Evolutionary conservation across 2,329 filamentous ascomycete species (phyloP), one percentile per base, ranked within the genome.

Genomic region (Penicillium hordei): DNA sequence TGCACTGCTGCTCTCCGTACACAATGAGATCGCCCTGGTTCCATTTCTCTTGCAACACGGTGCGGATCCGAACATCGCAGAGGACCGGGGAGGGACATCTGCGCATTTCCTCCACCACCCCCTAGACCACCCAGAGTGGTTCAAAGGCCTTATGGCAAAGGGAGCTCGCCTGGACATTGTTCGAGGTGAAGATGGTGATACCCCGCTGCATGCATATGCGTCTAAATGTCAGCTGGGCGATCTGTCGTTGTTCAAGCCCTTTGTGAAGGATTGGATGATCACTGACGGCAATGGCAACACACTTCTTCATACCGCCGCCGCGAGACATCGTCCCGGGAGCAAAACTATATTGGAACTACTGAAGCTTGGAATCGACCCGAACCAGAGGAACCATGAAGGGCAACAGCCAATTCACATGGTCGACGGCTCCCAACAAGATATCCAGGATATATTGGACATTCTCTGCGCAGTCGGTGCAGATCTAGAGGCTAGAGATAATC

Each of bases 271-370:
- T 48, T 64, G 60, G 61, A 38, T 31, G 13, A 42, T 54, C 8
- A 53, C 29, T 5, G 57, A 60, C 21, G 58, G 48, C 4, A 54
- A 63, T 7, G 63, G 61, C 15, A 57, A 65, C 31, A 66, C 64
- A 4, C 42, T 62, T 17, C 52, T 66, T 19, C 64, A 66, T 34
- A 25, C 58, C 10, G 55, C 59, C 8, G 52, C 31, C 43, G 34
- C 33, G 25, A 38, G 39, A 6, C 34, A 48, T 33, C 25, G 4
- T 4, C 23, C 4, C 9, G 51, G 43, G 25, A 48, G 43, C 19
- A 21, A n/a, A 4, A 54, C 51, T 29, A 9, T 54, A 23, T n/a
- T 15, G 4, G 51, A 54, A 33, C 25, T 54, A 4, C 10, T 54
- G 9, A 54, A 48, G n/a, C 13, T 39, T 34, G 51, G 42, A 5